Evolutionary conservation across 73 alveolate genomes (phyloP), one percentile per base, ranked within the genome.

Genomic region (Paramecium biaurelia): DNA sequence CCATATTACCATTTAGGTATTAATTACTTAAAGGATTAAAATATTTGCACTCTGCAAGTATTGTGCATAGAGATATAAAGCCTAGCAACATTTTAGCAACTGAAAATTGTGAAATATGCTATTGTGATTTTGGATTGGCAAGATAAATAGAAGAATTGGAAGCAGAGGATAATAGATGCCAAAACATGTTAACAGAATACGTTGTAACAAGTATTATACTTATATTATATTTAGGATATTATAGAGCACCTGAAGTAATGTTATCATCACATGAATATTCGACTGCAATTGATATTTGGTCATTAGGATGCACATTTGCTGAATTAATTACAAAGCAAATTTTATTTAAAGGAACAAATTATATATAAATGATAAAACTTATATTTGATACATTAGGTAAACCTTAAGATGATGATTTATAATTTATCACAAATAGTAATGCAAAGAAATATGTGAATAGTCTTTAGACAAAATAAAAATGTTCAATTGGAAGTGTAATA

Each of bases 231-330:
- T 57, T 11, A 57, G 72, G 97, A 49, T 95, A 85, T 84, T 95
- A 95, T 86, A 94, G 98, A 70, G 97, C 98, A 15, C 98, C 98
- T 8, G 98, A 95, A 93, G 93, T 93, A 1, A 89, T 95, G 95
- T 68, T 93, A 38, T 86, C 93, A 41, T 56, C 93, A 11, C 96
- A 95, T 49, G 95, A 86, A 32, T 95, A 95, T 84, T 76, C 94
- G 11, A 93, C 94, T 58, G 92, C 96, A 76, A 92, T 93, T 15
- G 97, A 95, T 53, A 95, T 95, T 21, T 95, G 98, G 98, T 85
- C 95, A 49, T 95, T 93, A 21, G 98, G 96, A 20, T 95, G 98
- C 72, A 84, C 95, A 11, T 95, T 93, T 93, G 98, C 96, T 34
- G 98, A 95, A 86, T 92, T 95, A 49, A 57, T 94, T 72, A 92